These are phyloP conservation scores for Pseudogymnoascus sp. DNA, from an alignment of 2,329 filamentous ascomycete species.

Conservation along the genomic window DNA sequence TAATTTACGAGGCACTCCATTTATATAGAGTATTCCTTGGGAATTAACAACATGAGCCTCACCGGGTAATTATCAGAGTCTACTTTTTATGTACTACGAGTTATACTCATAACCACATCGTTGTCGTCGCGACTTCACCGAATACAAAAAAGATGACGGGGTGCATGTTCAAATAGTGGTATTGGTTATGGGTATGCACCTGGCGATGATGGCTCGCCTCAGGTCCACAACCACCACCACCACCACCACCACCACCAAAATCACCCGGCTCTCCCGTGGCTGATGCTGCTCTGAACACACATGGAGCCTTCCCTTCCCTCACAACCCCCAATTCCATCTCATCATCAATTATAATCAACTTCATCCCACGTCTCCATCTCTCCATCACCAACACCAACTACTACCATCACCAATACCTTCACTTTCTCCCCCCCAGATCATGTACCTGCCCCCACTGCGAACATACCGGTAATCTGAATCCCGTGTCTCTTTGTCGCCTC, in stretches of 20 bases:
- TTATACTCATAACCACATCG: neutral
- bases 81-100: neutral
- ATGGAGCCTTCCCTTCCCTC: slow-evolving; percentile 5
- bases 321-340: neutral
- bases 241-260: slow-evolving; percentile 8
- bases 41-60: neutral
- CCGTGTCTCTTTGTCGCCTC: neutral
- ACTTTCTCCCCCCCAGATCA: neutral
- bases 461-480: neutral
- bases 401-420: slow-evolving; percentile 6
- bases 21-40: neutral
- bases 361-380: neutral
- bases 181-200: neutral
- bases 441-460: neutral
- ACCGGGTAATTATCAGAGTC: neutral
- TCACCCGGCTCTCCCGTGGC: slow-evolving; percentile 4
- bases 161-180: neutral
- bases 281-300: slow-evolving; percentile 5
- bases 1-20: neutral
- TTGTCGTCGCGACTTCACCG: neutral
- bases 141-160: neutral
- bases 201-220: slow-evolving; percentile 8
- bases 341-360: neutral
- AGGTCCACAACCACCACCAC: slow-evolving; percentile 5
- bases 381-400: slow-evolving; percentile 6